Base-by-base conservation (phyloP, 2,329 filamentous ascomycete species). In the Colletotrichum melonis region DNA sequence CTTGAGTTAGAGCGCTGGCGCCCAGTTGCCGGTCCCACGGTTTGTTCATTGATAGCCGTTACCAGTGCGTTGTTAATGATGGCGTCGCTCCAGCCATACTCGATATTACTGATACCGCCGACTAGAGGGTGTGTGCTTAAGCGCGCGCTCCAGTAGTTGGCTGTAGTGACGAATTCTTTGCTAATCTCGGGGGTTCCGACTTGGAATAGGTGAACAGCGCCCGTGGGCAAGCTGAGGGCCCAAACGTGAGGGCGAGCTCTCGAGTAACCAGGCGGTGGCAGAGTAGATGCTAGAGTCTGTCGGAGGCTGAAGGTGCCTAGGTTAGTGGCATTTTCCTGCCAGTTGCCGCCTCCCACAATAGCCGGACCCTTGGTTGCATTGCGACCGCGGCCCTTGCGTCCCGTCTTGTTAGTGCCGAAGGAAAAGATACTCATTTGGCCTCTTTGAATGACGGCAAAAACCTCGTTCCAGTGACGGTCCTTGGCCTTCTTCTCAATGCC, bases 131-230 rank as follows among this genome's bases (percentile, higher is more conserved):
- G 95, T 75, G 97, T 98, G 79, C 95, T 98, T 38, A 98, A 88
- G 64, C 97, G 91, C 2, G 97, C 96, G 79, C 95, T 97, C 97
- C 97, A 99, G 84, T 98, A 99, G 83, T 99, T 99, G 78, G 94
- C 95, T 1, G 95, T 97, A 22, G 91, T 92, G 65, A 98, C 95
- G 78, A 98, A 99, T 81, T 99, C 97, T 77, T 93, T 93, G 77
- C 95, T 94, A 78, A 98, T 98, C 78, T 99, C 97, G 0, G 94
- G 91, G 1, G 97, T 99, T 69, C 97, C 97, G 62, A 97, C 97
- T 79, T 98, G 95, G 88, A 99, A 99, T n/a, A 99, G 88, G 81
- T 99, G 97, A 0, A 99, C 95, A 0, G 96, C 96, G 14, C 97
- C 97, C 1, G 92, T 97, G 0, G 97, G 96, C 58, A 99, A 86